Evolutionary conservation across 2,329 filamentous ascomycete genomes (phyloP), one percentile per base, ranked within the genome.

Genomic region (Colletotrichum acutatum): DNA sequence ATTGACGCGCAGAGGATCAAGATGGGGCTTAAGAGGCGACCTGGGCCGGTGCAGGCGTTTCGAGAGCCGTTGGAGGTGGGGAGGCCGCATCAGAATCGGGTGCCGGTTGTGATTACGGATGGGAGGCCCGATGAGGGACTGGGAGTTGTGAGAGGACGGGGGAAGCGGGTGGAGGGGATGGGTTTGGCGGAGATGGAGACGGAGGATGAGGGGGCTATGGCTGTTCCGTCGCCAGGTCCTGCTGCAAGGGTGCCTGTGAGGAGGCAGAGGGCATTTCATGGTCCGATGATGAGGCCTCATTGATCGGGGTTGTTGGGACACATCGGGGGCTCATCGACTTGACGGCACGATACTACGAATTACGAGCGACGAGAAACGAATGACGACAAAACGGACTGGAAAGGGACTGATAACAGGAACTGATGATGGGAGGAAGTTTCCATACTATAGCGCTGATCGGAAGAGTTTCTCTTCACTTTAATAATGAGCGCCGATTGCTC

Each of bases 1-100:
- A 94, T 98, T 84, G 92, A 93, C 66, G 95, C 95, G 19, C 34
- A 72, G 53, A 53, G 68, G 5, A 34, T 72, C 53, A 67, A 63
- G 58, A 16, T 74, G 37, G 71, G 71, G 12, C 63, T 73, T 14
- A 71, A 28, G 56, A 56, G 56, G 57, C 56, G 59, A 14, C 52
- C 32, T 12, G 32, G 60, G 30, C 61, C 66, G 19, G 19, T 19
- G 7, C 71, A 66, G 34, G 49, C 26, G 22, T 73, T 66, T 8
- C 42, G 24, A n/a, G 71, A 73, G 8, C 66, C 66, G 22, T 30
- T 73, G 56, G 71, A 73, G 30, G 60, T 73, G 1, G 71, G 71
- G 16, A 60, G 71, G 7, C 71, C 71, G 22, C 71, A 73, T n/a
- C 71, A 73, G 49, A 46, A 67, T 14, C 70, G 52, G 16, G 7